Conservation (phyloP, 2,329 filamentous ascomycete genomes). For the Monilinia fructicola region DNA sequence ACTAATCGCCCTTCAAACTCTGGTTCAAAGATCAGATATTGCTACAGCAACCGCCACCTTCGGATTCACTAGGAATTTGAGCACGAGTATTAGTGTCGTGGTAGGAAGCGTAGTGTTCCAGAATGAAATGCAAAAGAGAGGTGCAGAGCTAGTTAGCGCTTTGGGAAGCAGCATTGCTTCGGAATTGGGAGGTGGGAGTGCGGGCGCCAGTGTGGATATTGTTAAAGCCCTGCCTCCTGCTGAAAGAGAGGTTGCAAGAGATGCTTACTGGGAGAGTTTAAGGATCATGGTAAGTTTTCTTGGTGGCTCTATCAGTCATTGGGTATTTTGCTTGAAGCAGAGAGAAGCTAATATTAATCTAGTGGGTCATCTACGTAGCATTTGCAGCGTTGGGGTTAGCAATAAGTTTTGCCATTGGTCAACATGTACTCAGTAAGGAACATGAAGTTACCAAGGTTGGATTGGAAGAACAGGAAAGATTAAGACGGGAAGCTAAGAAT, state of each 20-base stretch:
- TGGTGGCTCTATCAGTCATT: background rate
- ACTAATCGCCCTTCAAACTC: slow-evolving; percentile 66
- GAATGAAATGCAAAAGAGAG: slow-evolving; percentile 44
- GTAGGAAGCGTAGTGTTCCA: slow-evolving; percentile 53
- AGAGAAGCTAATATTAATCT: background rate
- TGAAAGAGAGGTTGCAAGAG: slow-evolving; percentile 31
- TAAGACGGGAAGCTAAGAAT: slow-evolving; percentile 29
- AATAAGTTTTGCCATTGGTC: slow-evolving; percentile 47
- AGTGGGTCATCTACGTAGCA: slow-evolving; percentile 38
- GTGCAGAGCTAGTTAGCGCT: slow-evolving; percentile 26
- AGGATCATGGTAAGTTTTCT: slow-evolving; percentile 32
- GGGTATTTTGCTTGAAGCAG: background rate
- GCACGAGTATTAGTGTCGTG: slow-evolving; percentile 49
- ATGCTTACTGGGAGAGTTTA: slow-evolving; percentile 34
- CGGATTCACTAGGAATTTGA: slow-evolving; percentile 49
- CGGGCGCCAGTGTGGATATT: slow-evolving; percentile 36
- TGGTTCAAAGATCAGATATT: slow-evolving; percentile 61
- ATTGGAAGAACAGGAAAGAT: slow-evolving; percentile 32
- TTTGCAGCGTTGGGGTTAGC: slow-evolving; percentile 42
- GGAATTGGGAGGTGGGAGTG: slow-evolving; percentile 34
- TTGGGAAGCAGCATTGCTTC: slow-evolving; percentile 34
- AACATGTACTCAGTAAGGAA: slow-evolving; percentile 47
- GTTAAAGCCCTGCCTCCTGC: slow-evolving; percentile 31
- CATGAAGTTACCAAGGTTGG: slow-evolving; percentile 55
- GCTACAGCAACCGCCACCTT: slow-evolving; percentile 68